Base-by-base conservation (phyloP, 192 early-diverging fungal genomes). In the Allomyces javanicus region DNA sequence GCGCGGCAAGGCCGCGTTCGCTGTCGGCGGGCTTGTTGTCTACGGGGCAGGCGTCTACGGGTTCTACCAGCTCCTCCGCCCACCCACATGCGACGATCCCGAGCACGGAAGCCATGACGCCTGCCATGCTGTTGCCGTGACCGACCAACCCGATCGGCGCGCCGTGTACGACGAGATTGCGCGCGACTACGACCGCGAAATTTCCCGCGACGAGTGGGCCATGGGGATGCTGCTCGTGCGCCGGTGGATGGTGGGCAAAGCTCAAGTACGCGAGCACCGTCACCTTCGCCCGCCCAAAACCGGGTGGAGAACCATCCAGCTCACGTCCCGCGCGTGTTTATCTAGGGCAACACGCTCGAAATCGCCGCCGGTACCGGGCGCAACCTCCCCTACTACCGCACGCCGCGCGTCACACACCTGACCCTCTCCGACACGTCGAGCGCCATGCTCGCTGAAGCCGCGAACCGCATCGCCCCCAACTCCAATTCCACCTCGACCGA, bases 341-440 rank as follows among this genome's bases (percentile, higher is more conserved):
- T 25, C 19, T 12, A 79, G 74, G 85, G 85, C 25, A 66, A 76
- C 61, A 78, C 83, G 19, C 71, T 87, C 50, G 85, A 87, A 66
- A 76, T 84, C 33, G 76, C 82, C 0, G 72, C 79, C 1, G 86
- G 86, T 10, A 87, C 86, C 40, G 83, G 83, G 1, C 71, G 86
- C 27, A 87, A 87, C 73, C 62, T 85, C 50, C 67, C 67, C 17
- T 81, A 74, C 72, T 86, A 85, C 63, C 62, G 67, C 11, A 65
- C 75, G 9, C 67, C 74, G 22, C 45, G 68, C 22, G 69, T 87
- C 61, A 66, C 64, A 10, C 67, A 69, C 6, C 67, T 83, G 26
- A 80, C 76, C 9, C 62, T 88, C 24, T 77, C 79, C 5, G 86
- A 88, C 68, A 65, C 69, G 10, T 75, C 67, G 64, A 45, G 64